Base-by-base conservation (phyloP, 148 eudicot genomes). In the Chenopodium berlandieri region DNA sequence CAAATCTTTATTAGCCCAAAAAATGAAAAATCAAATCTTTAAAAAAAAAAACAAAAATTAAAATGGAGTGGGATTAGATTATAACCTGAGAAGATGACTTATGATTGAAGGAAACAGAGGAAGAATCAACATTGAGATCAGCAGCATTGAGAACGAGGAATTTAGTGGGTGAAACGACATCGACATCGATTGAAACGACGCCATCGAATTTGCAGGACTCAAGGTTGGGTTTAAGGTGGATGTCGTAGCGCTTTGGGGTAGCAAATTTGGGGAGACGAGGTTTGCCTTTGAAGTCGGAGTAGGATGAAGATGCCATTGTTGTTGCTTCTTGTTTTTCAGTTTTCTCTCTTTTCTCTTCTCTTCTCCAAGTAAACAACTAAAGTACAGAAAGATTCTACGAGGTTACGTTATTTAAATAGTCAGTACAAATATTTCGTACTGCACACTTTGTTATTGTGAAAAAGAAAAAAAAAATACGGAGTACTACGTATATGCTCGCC, bases 131-230 rank as follows among this genome's bases (percentile, higher is more conserved):
- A 37, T 78, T 34, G 82, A 96, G 97, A 20, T 96, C 99, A 23
- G 93, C 94, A 58, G 99, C 97, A 78, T 96, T 96, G 81, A 94
- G 94, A 30, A 94, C 98, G 76, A 96, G 82, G 80, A 82, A 79
- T 52, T 87, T 90, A 17, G 97, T 91, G 34, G 86, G 86, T 20
- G 92, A 84, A 50, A 96, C 90, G 77, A 96, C 82, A 76, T 94
- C 87, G 68, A 92, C 84, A 73, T 86, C 64, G 76, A 94, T 90
- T 2, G 83, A 81, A 54, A 92, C 98, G 83, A 84, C 47, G 67
- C 99, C 98, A 83, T 81, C 4, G 89, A 96, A 96, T 37, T 80
- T 90, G 83, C 99, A 96, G 77, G 90, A 77, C 75, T 68, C 40
- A 12, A 96, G 94, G 87, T 96, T 94, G 17, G 98, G 98, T 77